phyloP scores from a whole-genome alignment of 768 basidiomycete species.

The Fibroporia radiculosa region DNA sequence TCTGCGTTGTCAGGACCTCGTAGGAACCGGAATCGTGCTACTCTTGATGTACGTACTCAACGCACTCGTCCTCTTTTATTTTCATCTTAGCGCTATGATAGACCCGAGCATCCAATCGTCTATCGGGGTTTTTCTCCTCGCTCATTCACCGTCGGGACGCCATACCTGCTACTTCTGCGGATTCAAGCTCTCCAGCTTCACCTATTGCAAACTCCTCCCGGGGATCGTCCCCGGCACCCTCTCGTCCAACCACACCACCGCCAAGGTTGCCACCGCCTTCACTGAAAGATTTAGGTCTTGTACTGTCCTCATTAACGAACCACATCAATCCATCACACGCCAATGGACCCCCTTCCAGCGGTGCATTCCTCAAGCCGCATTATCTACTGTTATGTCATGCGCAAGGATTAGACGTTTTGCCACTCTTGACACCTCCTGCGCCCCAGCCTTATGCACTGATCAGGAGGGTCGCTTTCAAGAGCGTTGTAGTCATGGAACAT shows the following conservation, averaged over 20 bases:
- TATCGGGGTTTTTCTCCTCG: conserved; percentile 81
- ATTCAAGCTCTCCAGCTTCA: conserved; percentile 14
- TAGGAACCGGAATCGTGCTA: conserved; percentile 38
- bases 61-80: conserved; percentile 2
- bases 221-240: conserved; percentile 44
- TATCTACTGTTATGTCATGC: conserved; percentile 79
- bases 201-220: conserved; percentile 31
- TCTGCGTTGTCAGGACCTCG: conserved; percentile 10
- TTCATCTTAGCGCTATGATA: conserved; percentile 20
- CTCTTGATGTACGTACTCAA: conserved; percentile 49
- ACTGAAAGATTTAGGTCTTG: conserved; percentile 69
- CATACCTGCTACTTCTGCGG: conserved; percentile 18
- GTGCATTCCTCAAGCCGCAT: conserved; percentile 74
- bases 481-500: conserved; percentile 89
- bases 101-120: conserved; percentile 59
- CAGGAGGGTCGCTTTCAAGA: conserved; percentile 75
- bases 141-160: conserved; percentile 69
- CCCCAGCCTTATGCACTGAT: conserved; percentile 76
- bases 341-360: conserved; percentile 65
- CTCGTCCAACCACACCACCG: conserved; percentile 60
- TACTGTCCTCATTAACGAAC: conserved; percentile 56
- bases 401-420: conserved; percentile 83
- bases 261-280: conserved; percentile 65
- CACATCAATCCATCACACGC: conserved; percentile 73
- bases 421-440: conserved; percentile 65